Conservation (phyloP, 371 early-diverging fungal genomes). For the Mucor indicus region DNA sequence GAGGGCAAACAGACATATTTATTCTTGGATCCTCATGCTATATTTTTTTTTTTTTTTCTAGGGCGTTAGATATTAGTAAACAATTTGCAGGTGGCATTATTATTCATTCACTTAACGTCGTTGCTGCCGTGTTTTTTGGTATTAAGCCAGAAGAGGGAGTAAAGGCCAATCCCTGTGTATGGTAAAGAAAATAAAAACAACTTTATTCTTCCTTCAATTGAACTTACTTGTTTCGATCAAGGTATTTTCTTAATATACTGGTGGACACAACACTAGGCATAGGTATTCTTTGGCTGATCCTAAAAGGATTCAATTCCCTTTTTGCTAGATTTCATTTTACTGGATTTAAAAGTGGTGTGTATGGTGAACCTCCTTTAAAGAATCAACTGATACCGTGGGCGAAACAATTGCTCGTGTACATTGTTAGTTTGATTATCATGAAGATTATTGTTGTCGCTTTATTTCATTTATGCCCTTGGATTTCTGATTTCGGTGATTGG, state of each 20-base stretch:
- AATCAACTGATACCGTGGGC: constrained; percentile 51
- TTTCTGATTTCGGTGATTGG: constrained; percentile 61
- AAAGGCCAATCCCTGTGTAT: constrained; percentile 63
- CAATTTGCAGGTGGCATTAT: constrained; percentile 64
- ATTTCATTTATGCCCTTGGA: constrained; percentile 49
- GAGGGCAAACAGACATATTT: background rate
- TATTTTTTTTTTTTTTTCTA: constrained; percentile 6
- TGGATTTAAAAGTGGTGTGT: constrained; percentile 62
- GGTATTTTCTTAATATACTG: constrained; percentile 74
- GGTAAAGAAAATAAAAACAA: constrained; percentile 32
- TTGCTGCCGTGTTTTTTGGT: constrained; percentile 58
- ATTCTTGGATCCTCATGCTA: background rate
- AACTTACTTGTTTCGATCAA: constrained; percentile 8
- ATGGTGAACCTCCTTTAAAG: constrained; percentile 58
- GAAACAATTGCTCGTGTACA: constrained; percentile 58
- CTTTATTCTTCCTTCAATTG: too few species aligned
- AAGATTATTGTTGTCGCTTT: constrained; percentile 53
- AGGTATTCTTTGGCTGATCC: constrained; percentile 55
- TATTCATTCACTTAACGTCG: constrained; percentile 60
- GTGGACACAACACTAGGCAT: constrained; percentile 70
- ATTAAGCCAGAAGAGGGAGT: constrained; percentile 44
- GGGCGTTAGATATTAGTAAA: constrained; percentile 66
- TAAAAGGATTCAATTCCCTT: constrained; percentile 44
- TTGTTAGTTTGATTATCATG: constrained; percentile 54
- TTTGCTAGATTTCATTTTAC: constrained; percentile 25